A percentile compares a stretch with the other conserved stretches of the same genome.
These are phyloP conservation scores for Camellia lanceoleosa DNA, from an alignment of 148 eudicot genomes.

Conservation along the genomic window DNA sequence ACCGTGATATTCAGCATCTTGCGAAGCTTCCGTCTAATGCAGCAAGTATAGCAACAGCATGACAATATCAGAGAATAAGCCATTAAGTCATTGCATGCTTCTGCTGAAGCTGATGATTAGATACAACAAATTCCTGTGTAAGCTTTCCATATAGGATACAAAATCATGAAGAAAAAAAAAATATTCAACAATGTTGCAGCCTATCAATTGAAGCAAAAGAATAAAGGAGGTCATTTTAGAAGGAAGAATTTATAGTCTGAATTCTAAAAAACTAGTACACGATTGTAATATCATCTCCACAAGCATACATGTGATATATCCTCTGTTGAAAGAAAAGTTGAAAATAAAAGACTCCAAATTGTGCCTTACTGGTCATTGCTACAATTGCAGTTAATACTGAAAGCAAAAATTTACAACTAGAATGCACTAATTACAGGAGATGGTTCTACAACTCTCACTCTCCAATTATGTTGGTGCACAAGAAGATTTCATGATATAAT, in stretches of 20 bases:
- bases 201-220: not conserved
- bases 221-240: not conserved
- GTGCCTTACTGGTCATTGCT: too few species aligned
- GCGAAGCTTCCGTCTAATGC: conserved; percentile 89
- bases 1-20: conserved; percentile 75
- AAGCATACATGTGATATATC: not conserved
- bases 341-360: too few species aligned
- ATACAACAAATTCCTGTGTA: conserved; percentile 14
- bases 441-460: conserved; percentile 2
- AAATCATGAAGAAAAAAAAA: not conserved
- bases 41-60: conserved; percentile 98
- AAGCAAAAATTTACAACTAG: not conserved
- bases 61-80: conserved; percentile 92
- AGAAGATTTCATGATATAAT: not conserved
- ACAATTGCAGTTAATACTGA: not conserved
- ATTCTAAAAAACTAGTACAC: not conserved
- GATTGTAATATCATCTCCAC: not conserved
- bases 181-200: not conserved
- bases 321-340: not conserved
- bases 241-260: not conserved
- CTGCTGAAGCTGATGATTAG: conserved; percentile 77
- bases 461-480: not conserved
- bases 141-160: conserved; percentile 1
- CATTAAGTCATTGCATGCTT: conserved; percentile 79
- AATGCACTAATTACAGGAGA: not conserved